Conservation (phyloP, 1,284 basidiomycete genomes). For the Polyporus tsugae region DNA sequence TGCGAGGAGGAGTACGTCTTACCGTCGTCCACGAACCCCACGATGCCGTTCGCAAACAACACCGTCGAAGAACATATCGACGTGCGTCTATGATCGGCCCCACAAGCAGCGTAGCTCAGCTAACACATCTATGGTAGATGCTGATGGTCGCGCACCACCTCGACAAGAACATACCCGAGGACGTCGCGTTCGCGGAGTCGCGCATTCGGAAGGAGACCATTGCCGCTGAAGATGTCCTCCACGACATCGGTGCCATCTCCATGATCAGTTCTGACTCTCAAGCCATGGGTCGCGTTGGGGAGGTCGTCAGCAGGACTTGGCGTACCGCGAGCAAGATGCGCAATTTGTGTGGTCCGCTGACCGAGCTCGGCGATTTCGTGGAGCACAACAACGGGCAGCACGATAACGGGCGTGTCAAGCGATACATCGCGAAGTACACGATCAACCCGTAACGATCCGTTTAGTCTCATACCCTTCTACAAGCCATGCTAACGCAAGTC, state of each 20-base stretch:
- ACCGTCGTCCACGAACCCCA: slow-evolving; percentile 97
- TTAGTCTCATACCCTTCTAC: too few relatives aligned
- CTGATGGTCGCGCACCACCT: slow-evolving; percentile 97
- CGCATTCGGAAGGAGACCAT: slow-evolving; percentile 97
- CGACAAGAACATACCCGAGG: slow-evolving; percentile 88
- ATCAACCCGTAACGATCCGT: slow-evolving; percentile 82
- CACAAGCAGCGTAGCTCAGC: too few relatives aligned
- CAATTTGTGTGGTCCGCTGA: slow-evolving; percentile 77
- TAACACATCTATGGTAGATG: slow-evolving; percentile 67
- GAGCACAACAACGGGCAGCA: slow-evolving; percentile 49
- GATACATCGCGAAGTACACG: slow-evolving; percentile 97
- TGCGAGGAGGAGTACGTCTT: slow-evolving; percentile 91
- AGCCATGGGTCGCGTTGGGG: slow-evolving; percentile 98
- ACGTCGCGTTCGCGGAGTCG: slow-evolving; percentile 96
- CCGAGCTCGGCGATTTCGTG: slow-evolving; percentile 61
- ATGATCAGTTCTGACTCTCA: slow-evolving; percentile 98
- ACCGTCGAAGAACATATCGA: slow-evolving; percentile 98
- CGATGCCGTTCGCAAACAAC: slow-evolving; percentile 90
- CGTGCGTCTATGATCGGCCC: slow-evolving; percentile 49
- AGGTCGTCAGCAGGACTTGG: slow-evolving; percentile 95
- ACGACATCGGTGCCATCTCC: slow-evolving; percentile 93
- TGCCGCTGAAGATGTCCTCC: slow-evolving; percentile 96
- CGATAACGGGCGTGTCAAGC: slow-evolving; percentile 97
- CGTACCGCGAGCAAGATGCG: slow-evolving; percentile 98
- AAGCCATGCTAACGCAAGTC: too few relatives aligned